These are phyloP conservation scores for Balakata baccata DNA, from an alignment of 345 rosid genomes.

Conservation along the genomic window DNA sequence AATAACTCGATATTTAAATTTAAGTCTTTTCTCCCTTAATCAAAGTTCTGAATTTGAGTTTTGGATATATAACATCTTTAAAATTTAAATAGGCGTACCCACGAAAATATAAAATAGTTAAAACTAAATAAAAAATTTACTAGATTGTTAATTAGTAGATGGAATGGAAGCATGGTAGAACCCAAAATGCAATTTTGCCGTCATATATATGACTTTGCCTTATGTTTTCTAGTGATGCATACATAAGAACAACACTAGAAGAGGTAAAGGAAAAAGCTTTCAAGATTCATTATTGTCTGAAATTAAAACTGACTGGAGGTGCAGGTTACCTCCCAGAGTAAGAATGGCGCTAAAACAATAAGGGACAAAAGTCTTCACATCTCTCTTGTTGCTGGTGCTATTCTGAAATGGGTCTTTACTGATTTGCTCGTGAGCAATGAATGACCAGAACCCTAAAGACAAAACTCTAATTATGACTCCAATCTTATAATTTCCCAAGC, in stretches of 20 bases:
- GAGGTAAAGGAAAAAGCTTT: not conserved
- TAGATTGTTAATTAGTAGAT: not conserved
- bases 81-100: too few relatives aligned
- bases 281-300: not conserved
- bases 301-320: not conserved
- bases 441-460: not conserved
- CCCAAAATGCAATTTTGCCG: not conserved
- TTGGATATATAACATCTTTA: too few relatives aligned
- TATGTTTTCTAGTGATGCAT: not conserved
- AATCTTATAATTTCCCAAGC: not conserved
- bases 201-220: not conserved
- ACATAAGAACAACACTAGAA: constrained; percentile 4
- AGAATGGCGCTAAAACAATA: not conserved
- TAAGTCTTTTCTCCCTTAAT: too few relatives aligned
- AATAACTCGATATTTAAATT: too few relatives aligned
- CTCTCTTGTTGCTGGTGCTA: too few relatives aligned
- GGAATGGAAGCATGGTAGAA: constrained; percentile 9
- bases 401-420: constrained; percentile 9
- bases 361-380: not conserved
- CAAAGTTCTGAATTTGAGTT: too few relatives aligned
- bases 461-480: not conserved
- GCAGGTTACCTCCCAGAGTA: not conserved
- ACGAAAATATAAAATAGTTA: too few relatives aligned
- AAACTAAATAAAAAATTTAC: too few relatives aligned
- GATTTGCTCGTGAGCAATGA: constrained; percentile 2